Evolutionary conservation across 495 filamentous ascomycete genomes (phyloP), one percentile per base, ranked within the genome.

Genomic region (Lasiosphaeria miniovina): DNA sequence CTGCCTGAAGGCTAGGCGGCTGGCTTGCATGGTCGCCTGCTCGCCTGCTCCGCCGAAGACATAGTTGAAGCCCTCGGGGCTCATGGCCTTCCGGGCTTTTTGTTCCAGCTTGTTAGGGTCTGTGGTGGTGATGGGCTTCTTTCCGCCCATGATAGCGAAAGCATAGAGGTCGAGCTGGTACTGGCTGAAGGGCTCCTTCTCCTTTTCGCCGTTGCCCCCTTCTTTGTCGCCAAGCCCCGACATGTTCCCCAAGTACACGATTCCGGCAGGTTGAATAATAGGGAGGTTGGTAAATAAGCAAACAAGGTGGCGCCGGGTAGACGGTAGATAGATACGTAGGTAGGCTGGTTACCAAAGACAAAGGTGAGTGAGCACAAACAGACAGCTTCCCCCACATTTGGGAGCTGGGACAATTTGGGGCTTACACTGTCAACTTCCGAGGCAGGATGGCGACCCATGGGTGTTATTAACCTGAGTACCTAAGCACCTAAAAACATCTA

Each of bases 31-130:
- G 0, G 85, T 89, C 2, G 83, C 78, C 61, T 80, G 77, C 65
- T 88, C 84, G 8, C 86, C 85, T 10, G 85, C 86, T 14, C 84
- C 84, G n/a, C 85, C 85, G 32, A 80, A 75, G 12, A 86, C 79
- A 72, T 87, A 89, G 61, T 84, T 82, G 68, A 76, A 88, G 12
- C 78, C 72, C 31, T 79, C 76, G 2, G 68, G 67, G 31, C 71
- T 69, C 61, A 87, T 72, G 43, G 70, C 68, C 52, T 77, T 73
- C 50, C 70, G 74, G 14, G 85, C 85, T 61, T 84, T 79, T 41
- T 79, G 75, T 65, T 87, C 81, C 4, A 88, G 75, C 52, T 77
- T 74, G 54, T 82, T 82, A 6, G 85, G 84, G 60, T 88, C 80
- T 4, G 84, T 87, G 0, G 83, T 86, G 40, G 86, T 76, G 31